phyloP scores from a whole-genome alignment of 108 stramenopile species.

The Nitzschia putrida region DNA sequence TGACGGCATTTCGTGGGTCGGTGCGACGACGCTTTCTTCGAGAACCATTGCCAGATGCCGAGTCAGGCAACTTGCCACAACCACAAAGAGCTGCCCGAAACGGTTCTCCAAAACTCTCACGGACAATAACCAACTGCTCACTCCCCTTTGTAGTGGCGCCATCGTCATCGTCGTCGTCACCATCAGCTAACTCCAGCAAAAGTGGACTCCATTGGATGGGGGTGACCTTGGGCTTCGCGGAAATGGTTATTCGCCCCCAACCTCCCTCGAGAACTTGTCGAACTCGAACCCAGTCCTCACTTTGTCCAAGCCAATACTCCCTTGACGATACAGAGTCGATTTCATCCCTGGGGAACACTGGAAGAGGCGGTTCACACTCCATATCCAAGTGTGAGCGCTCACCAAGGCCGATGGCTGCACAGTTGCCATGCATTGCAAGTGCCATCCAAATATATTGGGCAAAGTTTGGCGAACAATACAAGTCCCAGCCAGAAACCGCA shows the following conservation, averaged over 20 bases:
- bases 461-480: conserved; percentile 49
- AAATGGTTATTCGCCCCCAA: conserved; percentile 35
- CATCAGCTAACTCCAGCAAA: background rate
- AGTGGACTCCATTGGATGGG: background rate
- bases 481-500: conserved; percentile 67
- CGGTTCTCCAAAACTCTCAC: conserved; percentile 69
- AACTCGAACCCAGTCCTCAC: conserved; percentile 12
- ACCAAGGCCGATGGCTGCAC: conserved; percentile 69
- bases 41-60: background rate
- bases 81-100: conserved; percentile 55
- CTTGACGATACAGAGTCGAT: conserved; percentile 60
- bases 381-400: conserved; percentile 61
- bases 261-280: conserved; percentile 33
- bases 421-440: conserved; percentile 37
- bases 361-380: conserved; percentile 72
- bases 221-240: background rate
- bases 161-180: conserved; percentile 1
- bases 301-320: conserved; percentile 56
- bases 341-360: conserved; percentile 77
- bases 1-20: conserved; percentile 21
- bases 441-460: conserved; percentile 51
- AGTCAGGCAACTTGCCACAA: conserved; percentile 12
- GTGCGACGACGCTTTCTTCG: conserved; percentile 41
- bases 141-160: background rate
- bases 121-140: conserved; percentile 55